Base-by-base conservation (phyloP, 2,329 filamentous ascomycete genomes). In the Trichoderma afroharzianum region DNA sequence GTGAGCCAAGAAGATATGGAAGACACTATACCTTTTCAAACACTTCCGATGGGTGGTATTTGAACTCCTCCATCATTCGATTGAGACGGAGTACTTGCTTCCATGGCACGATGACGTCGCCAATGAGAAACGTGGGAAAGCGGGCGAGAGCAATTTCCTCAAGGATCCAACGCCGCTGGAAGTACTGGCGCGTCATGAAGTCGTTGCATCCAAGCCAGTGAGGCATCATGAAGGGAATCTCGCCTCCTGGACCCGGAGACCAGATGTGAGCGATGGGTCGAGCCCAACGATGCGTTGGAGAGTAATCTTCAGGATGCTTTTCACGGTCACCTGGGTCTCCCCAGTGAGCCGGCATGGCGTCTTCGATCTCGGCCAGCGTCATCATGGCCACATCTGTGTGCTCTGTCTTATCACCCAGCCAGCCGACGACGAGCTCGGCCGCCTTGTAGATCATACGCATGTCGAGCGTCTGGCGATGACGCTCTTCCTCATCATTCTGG, bases 371-470 rank as follows among this genome's bases (percentile, higher is more conserved):
- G 9, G 33, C 36, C 14, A 68, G 57, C 12, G 55, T 43, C 24
- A 33, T 33, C n/a, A 68, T 47, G 15, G 55, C 57, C 4, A 58
- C 36, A 21, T 68, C 66, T 4, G 66, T 68, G 55, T 59, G 36
- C 21, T 68, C 66, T 3, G 28, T 32, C 67, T 70, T 67, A 3
- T 71, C 62, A 3, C 73, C 73, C 4, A 75, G 71, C 72, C 74
- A 75, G 47, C 74, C 70, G 15, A 72, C 53, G 18, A 74, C 72
- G 6, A 72, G 55, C n/a, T 63, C 59, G 18, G 74, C 73, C 1
- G 47, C 12, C 47, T 58, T 47, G 70, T 75, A 75, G 33, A 75
- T 72, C 12, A 61, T 18, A 33, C 55, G 63, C 74, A 76, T 75
- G 33, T 75, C 70, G n/a, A 62, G 39, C 8, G 74, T 68, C 32